These are phyloP conservation scores for Polyplosphaeria fusca DNA, from an alignment of 495 filamentous ascomycete genomes.

Conservation along the genomic window DNA sequence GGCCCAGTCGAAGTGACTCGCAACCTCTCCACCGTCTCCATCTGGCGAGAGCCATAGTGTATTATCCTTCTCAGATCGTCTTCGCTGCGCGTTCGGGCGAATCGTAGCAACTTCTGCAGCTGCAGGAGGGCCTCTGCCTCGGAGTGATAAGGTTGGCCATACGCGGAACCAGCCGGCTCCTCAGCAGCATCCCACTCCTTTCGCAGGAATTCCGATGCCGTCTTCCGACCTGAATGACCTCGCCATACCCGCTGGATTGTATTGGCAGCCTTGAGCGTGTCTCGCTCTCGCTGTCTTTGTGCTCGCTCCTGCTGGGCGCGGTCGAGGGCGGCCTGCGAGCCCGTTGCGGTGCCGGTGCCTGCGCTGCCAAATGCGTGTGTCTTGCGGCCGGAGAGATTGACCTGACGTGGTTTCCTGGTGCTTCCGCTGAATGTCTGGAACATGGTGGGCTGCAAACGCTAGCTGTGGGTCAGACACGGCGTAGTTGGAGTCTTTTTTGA, in stretches of 20 bases:
- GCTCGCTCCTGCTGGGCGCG: conserved; percentile 81
- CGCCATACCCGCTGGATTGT: conserved; percentile 81
- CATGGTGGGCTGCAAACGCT: too few species aligned
- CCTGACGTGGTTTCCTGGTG: conserved; percentile 79
- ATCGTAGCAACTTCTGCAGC: conserved; percentile 40
- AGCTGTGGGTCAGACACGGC: too few species aligned
- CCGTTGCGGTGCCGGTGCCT: conserved; percentile 48
- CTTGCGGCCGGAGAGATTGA: conserved; percentile 88
- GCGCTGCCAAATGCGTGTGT: conserved; percentile 65
- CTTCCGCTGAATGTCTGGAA: conserved; percentile 86
- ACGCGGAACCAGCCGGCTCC: neutral
- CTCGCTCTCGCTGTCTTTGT: conserved; percentile 76
- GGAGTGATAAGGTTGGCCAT: conserved; percentile 45
- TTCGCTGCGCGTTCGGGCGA: conserved; percentile 31
- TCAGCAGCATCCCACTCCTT: conserved; percentile 60
- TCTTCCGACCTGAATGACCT: conserved; percentile 63
- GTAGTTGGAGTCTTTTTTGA: too few species aligned
- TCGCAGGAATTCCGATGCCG: conserved; percentile 57
- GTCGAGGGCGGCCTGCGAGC: conserved; percentile 72
- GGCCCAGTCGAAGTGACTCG: conserved; percentile 22
- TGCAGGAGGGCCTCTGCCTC: conserved; percentile 46
- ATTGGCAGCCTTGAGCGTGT: conserved; percentile 69
- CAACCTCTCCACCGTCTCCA: conserved; percentile 30
- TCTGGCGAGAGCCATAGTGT: conserved; percentile 38
- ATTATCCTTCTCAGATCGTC: conserved; percentile 39